Evolutionary conservation across 2,329 filamentous ascomycete species (phyloP), one percentile per base, ranked within the genome.

Genomic region (Mollisia scopiformis): DNA sequence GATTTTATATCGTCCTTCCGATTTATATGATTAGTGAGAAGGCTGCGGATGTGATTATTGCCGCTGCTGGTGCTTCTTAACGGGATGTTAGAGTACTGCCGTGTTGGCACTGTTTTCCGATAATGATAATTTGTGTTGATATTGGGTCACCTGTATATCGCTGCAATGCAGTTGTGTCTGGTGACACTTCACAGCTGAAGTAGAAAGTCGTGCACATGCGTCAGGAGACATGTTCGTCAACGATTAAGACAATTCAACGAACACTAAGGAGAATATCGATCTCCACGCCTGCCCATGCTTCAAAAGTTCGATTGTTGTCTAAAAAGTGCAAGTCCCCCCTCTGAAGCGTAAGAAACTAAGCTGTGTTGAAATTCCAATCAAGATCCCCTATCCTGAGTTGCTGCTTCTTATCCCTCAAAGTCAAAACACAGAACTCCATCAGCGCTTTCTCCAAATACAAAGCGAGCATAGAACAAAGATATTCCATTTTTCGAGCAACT

Each of bases 11-110:
- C 23, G 77, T 79, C 4, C 71, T 81, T 1, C 78, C 83, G 0
- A 79, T 79, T 0, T 86, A 84, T 66, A 84, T 88, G 71, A 76
- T 84, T 6, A 79, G 78, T 1, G 85, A 88, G 76, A 88, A 88
- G 76, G 85, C 86, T 1, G 81, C 82, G 2, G 84, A 86, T 70
- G 80, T 79, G 13, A 37, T 37, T 13, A 37, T 37, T 37, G 33
- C 33, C n/a, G 33, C 33, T 37, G 39, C 39, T 43, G 6, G 16
- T 21, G 39, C n/a, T 19, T 43, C 19, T 16, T 19, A 5, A 23
- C 8, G 2, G 39, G n/a, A n/a, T n/a, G n/a, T n/a, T n/a, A n/a
- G 16, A 6, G 19, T 7, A 43, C 16, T 43, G 19, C 3, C 39
- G 16, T 21, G 19, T 21, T 43, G 39, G 19, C 21, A n/a, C 16